Base-by-base conservation (phyloP, 495 filamentous ascomycete genomes). In the Penicillium samsonianum region DNA sequence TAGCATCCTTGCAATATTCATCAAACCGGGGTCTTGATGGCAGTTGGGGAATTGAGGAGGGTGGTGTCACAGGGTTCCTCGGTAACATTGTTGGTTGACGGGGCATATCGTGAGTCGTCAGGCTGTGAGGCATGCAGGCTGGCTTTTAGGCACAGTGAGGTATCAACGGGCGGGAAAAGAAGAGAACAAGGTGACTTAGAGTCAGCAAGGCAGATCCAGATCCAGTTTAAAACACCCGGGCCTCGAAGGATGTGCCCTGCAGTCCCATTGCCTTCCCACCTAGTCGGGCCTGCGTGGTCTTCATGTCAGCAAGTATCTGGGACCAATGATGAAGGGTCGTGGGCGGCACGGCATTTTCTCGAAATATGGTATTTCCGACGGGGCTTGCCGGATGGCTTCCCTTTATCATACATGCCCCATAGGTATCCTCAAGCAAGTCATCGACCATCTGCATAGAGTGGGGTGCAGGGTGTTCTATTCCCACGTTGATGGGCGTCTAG, bases 401-500 rank as follows among this genome's bases (percentile, higher is more conserved):
- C 7, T 38, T 64, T 60, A 30, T 44, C 23, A 33, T 43, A 52
- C 48, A 38, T 26, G 37, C 38, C 38, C 50, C 25, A 51, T 53
- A 52, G 50, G 31, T 51, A 38, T 31, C 42, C 33, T 40, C 45
- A 60, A 64, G 65, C 63, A 68, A 64, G 65, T 66, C 60, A 66
- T 68, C 50, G 57, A 48, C 40, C 54, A 50, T 58, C 52, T 58
- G 63, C 60, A 64, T 62, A 44, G 52, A 57, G 38, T 33, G 61
- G 55, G 58, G 63, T 57, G 65, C 31, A 43, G 47, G 37, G 23
- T 33, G n/a, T 20, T 47, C 16, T 23, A 28, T 30, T 63, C 30
- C 52, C 58, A 64, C 25, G 56, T 58, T 65, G 53, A 55, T 50
- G 19, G 60, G 73, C 72, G 72, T 73, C 65, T 76, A 73, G 59